A percentile compares a stretch with the other conserved stretches of the same genome.
Conservation (phyloP, 768 basidiomycete species). For the Mycena amicta region DNA sequence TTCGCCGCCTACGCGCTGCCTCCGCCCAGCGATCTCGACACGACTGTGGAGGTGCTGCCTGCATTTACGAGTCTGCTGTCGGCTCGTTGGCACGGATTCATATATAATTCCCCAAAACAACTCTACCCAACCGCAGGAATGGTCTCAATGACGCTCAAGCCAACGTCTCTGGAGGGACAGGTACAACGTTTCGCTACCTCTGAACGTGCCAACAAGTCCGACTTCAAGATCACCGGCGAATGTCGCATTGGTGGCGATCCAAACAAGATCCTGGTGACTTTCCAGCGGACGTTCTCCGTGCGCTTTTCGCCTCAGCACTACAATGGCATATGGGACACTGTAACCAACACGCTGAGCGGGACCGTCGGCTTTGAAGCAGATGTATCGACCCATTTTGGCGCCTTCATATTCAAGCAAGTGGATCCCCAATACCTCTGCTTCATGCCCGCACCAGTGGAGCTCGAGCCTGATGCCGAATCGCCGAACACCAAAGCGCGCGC, state of each 20-base stretch:
- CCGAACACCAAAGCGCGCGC: slow-evolving; percentile 21
- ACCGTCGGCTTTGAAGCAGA: neutral
- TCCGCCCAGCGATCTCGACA: neutral
- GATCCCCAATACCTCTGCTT: slow-evolving; percentile 25
- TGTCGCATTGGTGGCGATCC: slow-evolving; percentile 1
- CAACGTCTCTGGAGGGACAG: slow-evolving; percentile 1
- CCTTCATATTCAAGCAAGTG: slow-evolving; percentile 29
- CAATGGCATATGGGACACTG: slow-evolving; percentile 7
- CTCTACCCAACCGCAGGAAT: slow-evolving; percentile 9
- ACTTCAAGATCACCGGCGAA: slow-evolving; percentile 16
- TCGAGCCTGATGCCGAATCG: slow-evolving; percentile 12
- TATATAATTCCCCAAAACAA: neutral
- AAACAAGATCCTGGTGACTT: neutral
- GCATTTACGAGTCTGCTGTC: neutral
- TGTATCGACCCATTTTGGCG: neutral
- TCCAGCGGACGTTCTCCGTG: slow-evolving; percentile 13
- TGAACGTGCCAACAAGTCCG: slow-evolving; percentile 2
- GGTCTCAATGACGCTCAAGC: slow-evolving; percentile 12
- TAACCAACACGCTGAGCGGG: slow-evolving; percentile 9
- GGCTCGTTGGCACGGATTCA: slow-evolving; percentile 15
- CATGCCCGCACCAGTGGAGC: slow-evolving; percentile 25
- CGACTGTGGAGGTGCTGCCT: neutral
- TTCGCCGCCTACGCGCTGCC: slow-evolving; percentile 11
- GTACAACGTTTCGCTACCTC: slow-evolving; percentile 14
- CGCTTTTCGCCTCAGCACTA: slow-evolving; percentile 2